These are phyloP conservation scores for Mycena leptocephala DNA, from an alignment of 768 basidiomycete genomes.

Conservation along the genomic window DNA sequence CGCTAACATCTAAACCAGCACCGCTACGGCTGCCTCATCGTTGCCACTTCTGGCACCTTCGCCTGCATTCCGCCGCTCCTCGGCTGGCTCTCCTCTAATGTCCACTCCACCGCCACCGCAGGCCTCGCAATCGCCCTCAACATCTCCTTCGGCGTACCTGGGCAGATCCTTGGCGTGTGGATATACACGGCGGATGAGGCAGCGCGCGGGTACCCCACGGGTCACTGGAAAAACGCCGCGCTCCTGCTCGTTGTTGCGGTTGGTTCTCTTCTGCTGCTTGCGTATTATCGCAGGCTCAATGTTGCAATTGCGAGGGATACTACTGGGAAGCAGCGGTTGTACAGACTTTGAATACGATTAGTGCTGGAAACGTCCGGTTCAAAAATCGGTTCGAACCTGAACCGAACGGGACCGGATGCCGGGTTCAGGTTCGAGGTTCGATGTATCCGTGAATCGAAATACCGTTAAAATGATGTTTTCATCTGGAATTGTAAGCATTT, in stretches of 20 bases:
- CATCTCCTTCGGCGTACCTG: constrained; percentile 51
- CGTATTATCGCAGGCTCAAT: constrained; percentile 15
- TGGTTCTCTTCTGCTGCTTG: constrained; percentile 11
- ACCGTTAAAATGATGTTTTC: too few relatives aligned
- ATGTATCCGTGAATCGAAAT: too few relatives aligned
- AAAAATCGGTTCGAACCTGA: too few relatives aligned
- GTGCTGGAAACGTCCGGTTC: too few relatives aligned
- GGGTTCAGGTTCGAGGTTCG: too few relatives aligned
- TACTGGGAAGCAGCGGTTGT: background rate
- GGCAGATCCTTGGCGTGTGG: constrained; percentile 52
- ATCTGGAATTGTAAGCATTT: too few relatives aligned
- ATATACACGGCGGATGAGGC: constrained; percentile 43
- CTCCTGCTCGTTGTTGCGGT: constrained; percentile 40
- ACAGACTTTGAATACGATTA: background rate
- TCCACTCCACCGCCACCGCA: constrained; percentile 45
- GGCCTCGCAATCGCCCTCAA: constrained; percentile 44
- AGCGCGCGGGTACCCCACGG: constrained; percentile 47
- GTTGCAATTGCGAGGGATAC: background rate
- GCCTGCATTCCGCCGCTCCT: constrained; percentile 50
- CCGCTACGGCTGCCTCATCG: constrained; percentile 50
- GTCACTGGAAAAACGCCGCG: constrained; percentile 52
- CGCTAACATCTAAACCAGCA: background rate
- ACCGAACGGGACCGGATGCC: too few relatives aligned
- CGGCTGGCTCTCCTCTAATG: constrained; percentile 54
- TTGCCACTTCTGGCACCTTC: constrained; percentile 52